Evolutionary conservation across 495 filamentous ascomycete species (phyloP), one percentile per base, ranked within the genome.

Genomic region (Neurospora cerealis): DNA sequence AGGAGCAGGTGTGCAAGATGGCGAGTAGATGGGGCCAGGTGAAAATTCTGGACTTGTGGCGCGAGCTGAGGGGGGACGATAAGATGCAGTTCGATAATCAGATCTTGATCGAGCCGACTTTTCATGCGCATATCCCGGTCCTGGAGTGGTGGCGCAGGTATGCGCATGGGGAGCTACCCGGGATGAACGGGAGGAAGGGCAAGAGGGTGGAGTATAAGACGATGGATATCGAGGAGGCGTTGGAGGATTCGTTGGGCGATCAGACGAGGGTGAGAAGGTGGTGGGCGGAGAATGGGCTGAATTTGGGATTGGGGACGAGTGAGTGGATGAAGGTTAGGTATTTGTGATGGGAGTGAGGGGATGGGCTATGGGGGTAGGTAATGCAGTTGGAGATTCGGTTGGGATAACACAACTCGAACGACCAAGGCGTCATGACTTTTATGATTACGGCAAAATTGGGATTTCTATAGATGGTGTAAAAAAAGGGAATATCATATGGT

Each of bases 201-300:
- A 82, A 86, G 41, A 79, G 82, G 70, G 94, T 97, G 15, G 93
- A 97, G 81, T 98, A 97, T 79, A 95, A 95, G 83, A 96, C 94
- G 10, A 97, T 94, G 76, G 93, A 97, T 83, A 93, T 98, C 75
- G 94, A 97, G 80, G 95, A 97, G 82, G 94, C 95, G 11, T 84
- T 98, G 72, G 95, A 98, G 80, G 94, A 97, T 78, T 91, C 90
- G 28, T 85, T 92, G 70, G 90, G 92, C 5, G 86, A 90, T 73
- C 91, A 91, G 75, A 86, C 87, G 60, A 88, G 88, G 62, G 93
- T 96, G 15, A 87, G 91, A 71, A 83, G 85, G 73, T 98, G 95
- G 95, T 98, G 95, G 95, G 90, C 92, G n/a, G 85, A 86, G 75
- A 96, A 97, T 79, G 94, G 95, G 2, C 82, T 97, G 71, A 96